Base-by-base conservation (phyloP, 257 asterid genomes). In the Lithospermum erythrorhizon region DNA sequence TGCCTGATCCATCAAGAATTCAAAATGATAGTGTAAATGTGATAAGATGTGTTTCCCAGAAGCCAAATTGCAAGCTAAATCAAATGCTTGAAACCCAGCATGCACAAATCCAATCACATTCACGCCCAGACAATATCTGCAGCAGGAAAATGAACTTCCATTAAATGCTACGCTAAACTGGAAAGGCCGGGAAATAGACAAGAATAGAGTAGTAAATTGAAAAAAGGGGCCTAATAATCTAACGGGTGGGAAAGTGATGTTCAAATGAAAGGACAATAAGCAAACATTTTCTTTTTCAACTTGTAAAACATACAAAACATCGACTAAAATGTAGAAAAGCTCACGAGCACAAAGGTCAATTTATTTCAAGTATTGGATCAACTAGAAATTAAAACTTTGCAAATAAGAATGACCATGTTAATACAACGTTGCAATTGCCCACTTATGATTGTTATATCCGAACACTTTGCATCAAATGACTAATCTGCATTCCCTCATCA, bases 1-100 rank as follows among this genome's bases (percentile, higher is more conserved):
- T 67, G 79, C 97, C 96, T 90, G 97, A 69, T 90, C 95, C 81
- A 87, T 77, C 21, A 82, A 69, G 69, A 90, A 87, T 64, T 77
- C 86, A 15, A 90, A 83, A 68, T 75, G 87, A 73, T 67, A 64
- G 16, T 83, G 89, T 16, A 79, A 70, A 55, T 66, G 79, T 14
- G 95, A 67, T 73, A 81, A 59, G 20, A 76, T 62, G 22, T 81
- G 87, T 65, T 81, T 87, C 72, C 72, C 85, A 3, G 89, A 75
- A 29, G 78, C 84, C 82, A 87, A 72, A 72, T 68, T 57, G 66
- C 76, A 83, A 6, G 87, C 82, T 27, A 83, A 64, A 64, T 67
- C 81, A 57, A 57, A 80, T 10, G 86, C 86, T 76, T 90, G 97
- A 61, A 83, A 74, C 49, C 76, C 82, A 10, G 97, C 74, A 67